phyloP scores from a whole-genome alignment of 192 early-diverging fungal species.

The Entomortierella parvispora region DNA sequence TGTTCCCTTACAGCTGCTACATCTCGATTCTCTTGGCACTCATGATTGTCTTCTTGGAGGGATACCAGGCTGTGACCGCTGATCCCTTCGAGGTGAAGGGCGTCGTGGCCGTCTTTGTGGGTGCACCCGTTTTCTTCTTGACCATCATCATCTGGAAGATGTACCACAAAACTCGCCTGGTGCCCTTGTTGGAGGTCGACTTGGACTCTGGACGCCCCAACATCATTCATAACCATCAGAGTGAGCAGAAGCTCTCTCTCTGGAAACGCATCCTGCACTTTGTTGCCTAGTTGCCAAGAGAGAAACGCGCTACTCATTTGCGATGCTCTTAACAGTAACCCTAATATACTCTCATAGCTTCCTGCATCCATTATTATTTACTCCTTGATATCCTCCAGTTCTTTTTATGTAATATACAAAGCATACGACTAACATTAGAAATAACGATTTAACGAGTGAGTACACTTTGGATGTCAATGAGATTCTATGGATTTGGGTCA shows the following conservation, averaged over 20 bases:
- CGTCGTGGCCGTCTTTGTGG: conserved; percentile 75
- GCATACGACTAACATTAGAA: too few relatives aligned
- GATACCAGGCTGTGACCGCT: conserved; percentile 64
- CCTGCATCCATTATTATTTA: too few relatives aligned
- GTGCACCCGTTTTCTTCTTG: conserved; percentile 68
- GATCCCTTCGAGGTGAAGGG: conserved; percentile 59
- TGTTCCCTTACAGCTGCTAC: conserved; percentile 80
- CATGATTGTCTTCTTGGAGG: conserved; percentile 69
- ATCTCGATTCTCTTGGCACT: conserved; percentile 71
- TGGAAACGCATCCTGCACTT: conserved; percentile 13
- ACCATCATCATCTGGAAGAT: conserved; percentile 74
- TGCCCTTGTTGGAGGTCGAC: conserved; percentile 68
- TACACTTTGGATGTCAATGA: too few relatives aligned
- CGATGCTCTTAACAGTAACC: too few relatives aligned
- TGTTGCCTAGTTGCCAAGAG: not conserved
- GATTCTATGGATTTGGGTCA: too few relatives aligned
- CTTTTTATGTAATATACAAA: too few relatives aligned
- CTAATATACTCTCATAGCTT: too few relatives aligned
- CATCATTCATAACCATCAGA: not conserved
- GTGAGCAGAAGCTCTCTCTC: not conserved
- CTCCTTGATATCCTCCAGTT: too few relatives aligned
- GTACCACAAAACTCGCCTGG: conserved; percentile 66
- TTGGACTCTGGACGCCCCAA: conserved; percentile 26
- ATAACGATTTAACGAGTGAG: too few relatives aligned
- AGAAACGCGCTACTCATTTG: too few relatives aligned